Evolutionary conservation across 257 asterid species (phyloP).

Genomic region (Ilex aquifolium): DNA sequence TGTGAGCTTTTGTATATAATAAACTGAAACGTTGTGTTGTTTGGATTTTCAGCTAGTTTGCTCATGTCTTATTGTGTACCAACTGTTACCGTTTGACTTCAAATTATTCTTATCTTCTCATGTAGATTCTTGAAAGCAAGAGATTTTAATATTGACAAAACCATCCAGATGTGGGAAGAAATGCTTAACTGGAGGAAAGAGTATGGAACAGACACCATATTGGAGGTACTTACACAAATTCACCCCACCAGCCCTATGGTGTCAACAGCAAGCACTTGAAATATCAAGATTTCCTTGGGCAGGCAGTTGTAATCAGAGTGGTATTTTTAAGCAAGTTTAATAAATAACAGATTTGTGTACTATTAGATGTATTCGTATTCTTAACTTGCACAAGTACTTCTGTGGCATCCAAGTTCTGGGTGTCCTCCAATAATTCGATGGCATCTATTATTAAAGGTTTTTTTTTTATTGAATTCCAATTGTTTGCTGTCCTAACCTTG

Average conservation of each 20-base stretch:
- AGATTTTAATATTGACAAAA: constrained; percentile 57
- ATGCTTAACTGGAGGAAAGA: constrained; percentile 92
- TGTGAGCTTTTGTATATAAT: too few species aligned
- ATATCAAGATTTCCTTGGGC: background rate
- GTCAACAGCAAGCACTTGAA: background rate
- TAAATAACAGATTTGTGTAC: background rate
- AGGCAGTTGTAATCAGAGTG: background rate
- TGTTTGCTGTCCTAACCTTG: background rate
- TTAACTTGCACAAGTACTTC: background rate
- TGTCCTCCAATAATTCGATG: too few species aligned
- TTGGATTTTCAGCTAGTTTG: background rate
- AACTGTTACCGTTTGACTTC: constrained; percentile 3
- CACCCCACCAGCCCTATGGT: constrained; percentile 1
- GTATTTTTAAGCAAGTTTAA: background rate
- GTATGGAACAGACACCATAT: constrained; percentile 77
- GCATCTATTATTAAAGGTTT: background rate
- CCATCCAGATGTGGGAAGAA: constrained; percentile 91
- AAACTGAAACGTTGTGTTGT: too few species aligned
- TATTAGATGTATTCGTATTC: too few species aligned
- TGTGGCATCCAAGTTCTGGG: too few species aligned
- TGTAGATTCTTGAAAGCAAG: constrained; percentile 84
- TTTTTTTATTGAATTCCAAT: background rate
- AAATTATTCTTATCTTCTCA: constrained; percentile 10
- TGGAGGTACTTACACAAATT: constrained; percentile 52
- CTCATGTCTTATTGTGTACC: constrained; percentile 9